Conservation (phyloP, 805 yeast genomes). For the Starmerella scarabaei region DNA sequence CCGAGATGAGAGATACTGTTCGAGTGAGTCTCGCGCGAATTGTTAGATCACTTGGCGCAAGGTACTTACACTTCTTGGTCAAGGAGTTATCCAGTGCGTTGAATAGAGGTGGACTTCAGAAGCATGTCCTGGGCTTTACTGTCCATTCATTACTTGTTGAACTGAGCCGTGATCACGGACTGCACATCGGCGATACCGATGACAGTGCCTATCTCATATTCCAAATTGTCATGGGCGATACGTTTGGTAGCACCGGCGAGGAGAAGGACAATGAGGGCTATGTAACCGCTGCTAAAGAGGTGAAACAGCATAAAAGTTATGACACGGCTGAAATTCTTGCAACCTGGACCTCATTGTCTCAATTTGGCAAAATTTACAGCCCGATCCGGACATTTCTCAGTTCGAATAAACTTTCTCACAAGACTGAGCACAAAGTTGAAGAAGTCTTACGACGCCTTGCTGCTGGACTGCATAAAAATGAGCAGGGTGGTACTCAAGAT, state of each 20-base stretch:
- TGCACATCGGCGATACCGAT: slow-evolving; percentile 59
- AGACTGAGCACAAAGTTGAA: slow-evolving; percentile 60
- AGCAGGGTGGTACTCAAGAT: slow-evolving; percentile 42
- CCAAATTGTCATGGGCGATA: slow-evolving; percentile 76
- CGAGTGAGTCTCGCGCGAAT: slow-evolving; percentile 62
- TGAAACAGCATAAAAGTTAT: slow-evolving; percentile 73
- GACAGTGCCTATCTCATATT: slow-evolving; percentile 44
- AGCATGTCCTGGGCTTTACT: slow-evolving; percentile 83
- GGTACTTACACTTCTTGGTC: slow-evolving; percentile 59
- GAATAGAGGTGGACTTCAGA: slow-evolving; percentile 69
- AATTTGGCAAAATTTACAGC: slow-evolving; percentile 44
- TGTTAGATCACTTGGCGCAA: slow-evolving; percentile 52
- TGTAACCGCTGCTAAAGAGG: slow-evolving; percentile 73
- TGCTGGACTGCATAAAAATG: slow-evolving; percentile 64
- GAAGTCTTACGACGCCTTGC: slow-evolving; percentile 67
- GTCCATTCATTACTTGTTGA: slow-evolving; percentile 58
- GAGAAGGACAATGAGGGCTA: slow-evolving; percentile 94
- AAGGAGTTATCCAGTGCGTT: slow-evolving; percentile 68
- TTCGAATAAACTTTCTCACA: slow-evolving; percentile 50
- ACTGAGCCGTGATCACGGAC: slow-evolving; percentile 27
- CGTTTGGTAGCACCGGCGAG: slow-evolving; percentile 80
- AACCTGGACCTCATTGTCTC: slow-evolving; percentile 43
- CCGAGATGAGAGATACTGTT: slow-evolving; percentile 75
- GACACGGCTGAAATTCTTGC: slow-evolving; percentile 77
- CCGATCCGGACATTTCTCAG: slow-evolving; percentile 57